A percentile compares a stretch with the other conserved stretches of the same genome.
Conservation (phyloP, 495 filamentous ascomycete genomes). For the Bathelium albidoporum region DNA sequence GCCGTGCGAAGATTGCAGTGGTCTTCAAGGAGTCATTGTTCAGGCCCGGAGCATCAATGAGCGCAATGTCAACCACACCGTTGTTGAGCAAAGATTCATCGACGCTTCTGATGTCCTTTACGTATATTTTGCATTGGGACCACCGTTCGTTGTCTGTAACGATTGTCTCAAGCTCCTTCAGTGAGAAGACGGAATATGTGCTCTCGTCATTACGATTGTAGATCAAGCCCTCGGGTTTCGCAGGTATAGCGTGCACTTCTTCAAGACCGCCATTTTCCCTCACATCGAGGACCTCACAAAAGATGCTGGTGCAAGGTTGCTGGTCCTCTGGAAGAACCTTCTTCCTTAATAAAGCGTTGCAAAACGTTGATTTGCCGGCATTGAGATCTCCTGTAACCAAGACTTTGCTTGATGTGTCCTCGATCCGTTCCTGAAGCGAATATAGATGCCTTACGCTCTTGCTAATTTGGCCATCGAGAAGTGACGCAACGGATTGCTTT, state of each 20-base stretch:
- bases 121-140: constrained; percentile 92
- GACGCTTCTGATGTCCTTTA: constrained; percentile 81
- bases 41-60: constrained; percentile 92
- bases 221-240: constrained; percentile 40
- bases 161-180: constrained; percentile 73
- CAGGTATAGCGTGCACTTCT: constrained; percentile 91
- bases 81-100: constrained; percentile 94
- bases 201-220: constrained; percentile 89
- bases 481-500: constrained; percentile 75
- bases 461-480: constrained; percentile 88
- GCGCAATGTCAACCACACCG: constrained; percentile 92
- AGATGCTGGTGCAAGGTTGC: constrained; percentile 97
- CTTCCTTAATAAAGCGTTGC: constrained; percentile 84
- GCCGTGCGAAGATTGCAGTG: constrained; percentile 88
- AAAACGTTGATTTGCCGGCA: constrained; percentile 96
- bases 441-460: constrained; percentile 85
- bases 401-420: constrained; percentile 96
- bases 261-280: constrained; percentile 82
- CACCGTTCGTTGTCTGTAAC: constrained; percentile 80
- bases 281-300: constrained; percentile 92
- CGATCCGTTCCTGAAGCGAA: constrained; percentile 80
- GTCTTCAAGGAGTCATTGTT: constrained; percentile 95
- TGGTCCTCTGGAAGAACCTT: constrained; percentile 95
- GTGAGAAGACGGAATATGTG: constrained; percentile 76
- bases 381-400: constrained; percentile 95